Evolutionary conservation across 371 early-diverging fungal species (phyloP).

Genomic region (Chytridium lagenaria): DNA sequence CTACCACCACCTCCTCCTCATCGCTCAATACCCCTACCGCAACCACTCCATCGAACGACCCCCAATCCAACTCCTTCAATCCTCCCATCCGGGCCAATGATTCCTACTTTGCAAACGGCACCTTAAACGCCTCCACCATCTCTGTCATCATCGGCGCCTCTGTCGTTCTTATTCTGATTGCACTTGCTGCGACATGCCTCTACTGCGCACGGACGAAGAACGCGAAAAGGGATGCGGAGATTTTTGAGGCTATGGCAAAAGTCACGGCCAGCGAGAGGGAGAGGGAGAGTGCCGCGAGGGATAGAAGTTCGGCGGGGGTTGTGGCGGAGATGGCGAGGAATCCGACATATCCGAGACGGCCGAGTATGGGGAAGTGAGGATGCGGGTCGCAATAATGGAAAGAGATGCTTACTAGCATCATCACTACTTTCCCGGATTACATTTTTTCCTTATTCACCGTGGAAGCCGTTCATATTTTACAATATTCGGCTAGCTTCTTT

Average conservation of each 20-base stretch:
- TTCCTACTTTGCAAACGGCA: neutral
- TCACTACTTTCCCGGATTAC: too few species aligned
- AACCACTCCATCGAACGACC: neutral
- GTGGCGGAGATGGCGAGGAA: too few species aligned
- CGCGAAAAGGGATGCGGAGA: neutral
- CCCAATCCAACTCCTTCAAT: too few species aligned
- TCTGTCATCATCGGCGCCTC: neutral
- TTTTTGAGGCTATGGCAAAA: neutral
- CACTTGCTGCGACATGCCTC: neutral
- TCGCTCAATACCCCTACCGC: neutral
- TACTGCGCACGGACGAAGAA: neutral
- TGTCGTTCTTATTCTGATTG: neutral
- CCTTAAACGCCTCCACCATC: constrained; percentile 11
- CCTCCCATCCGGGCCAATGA: neutral
- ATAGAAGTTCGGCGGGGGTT: too few species aligned
- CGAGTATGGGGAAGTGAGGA: too few species aligned
- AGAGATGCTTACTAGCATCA: too few species aligned
- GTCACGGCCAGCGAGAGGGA: neutral
- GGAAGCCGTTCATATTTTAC: too few species aligned
- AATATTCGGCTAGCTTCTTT: too few species aligned
- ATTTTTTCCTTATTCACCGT: too few species aligned
- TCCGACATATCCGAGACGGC: too few species aligned
- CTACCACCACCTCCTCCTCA: neutral
- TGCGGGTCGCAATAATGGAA: too few species aligned
- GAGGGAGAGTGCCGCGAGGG: neutral